Evolutionary conservation across 768 basidiomycete genomes (phyloP).

Genomic region (Lactarius akahatsu): DNA sequence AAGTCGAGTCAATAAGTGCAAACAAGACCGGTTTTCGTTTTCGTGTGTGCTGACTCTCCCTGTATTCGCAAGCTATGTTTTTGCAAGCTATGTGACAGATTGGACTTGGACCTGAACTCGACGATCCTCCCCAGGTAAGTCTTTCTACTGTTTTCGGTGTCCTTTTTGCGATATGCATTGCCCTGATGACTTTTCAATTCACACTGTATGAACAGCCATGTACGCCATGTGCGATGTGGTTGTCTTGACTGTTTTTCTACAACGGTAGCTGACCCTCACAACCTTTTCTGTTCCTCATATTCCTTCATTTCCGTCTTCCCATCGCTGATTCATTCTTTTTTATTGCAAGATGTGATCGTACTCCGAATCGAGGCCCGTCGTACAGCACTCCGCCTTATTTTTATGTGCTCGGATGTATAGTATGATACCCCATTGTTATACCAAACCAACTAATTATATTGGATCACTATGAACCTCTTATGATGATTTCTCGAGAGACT

Average conservation of each 20-base stretch:
- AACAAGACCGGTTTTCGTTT: conserved; percentile 30
- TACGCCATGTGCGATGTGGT: conserved; percentile 38
- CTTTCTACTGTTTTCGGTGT: background rate
- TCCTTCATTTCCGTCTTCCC: background rate
- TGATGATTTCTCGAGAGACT: conserved; percentile 14
- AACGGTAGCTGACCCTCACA: conserved; percentile 76
- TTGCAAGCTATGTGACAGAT: background rate
- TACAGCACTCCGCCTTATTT: background rate
- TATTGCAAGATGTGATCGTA: background rate
- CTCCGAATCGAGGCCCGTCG: background rate
- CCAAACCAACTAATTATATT: conserved; percentile 2
- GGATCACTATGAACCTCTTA: background rate
- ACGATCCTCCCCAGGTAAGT: conserved; percentile 7
- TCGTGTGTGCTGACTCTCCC: background rate
- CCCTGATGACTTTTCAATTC: conserved; percentile 64
- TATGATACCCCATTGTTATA: background rate
- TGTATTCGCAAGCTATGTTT: background rate
- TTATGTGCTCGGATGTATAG: background rate
- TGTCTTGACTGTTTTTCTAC: conserved; percentile 64
- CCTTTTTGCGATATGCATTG: conserved; percentile 11
- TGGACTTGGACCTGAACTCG: no score
- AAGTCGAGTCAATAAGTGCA: background rate
- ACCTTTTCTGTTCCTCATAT: conserved; percentile 11
- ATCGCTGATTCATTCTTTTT: conserved; percentile 5
- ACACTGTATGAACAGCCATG: conserved; percentile 67